These are phyloP conservation scores for Aureobasidium sp. DNA, from an alignment of 2,329 filamentous ascomycete species.

Conservation along the genomic window DNA sequence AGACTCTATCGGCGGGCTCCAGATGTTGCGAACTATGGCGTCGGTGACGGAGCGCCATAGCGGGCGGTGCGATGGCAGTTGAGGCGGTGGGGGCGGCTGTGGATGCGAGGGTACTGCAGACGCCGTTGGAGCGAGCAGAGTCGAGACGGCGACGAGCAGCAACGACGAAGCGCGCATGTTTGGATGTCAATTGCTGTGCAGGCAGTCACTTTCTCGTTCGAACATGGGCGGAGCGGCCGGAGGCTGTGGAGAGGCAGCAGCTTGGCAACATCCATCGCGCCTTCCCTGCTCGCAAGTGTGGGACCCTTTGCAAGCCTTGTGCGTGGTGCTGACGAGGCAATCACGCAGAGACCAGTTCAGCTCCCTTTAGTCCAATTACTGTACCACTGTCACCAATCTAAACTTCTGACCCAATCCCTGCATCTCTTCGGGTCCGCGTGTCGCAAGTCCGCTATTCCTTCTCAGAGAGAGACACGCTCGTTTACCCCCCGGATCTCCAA, in stretches of 20 bases:
- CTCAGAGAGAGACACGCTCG: slow-evolving; percentile 4
- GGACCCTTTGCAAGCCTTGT: slow-evolving; percentile 8
- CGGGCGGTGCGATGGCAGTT: slow-evolving; percentile 8
- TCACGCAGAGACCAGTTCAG: background rate
- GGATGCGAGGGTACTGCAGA: slow-evolving; percentile 15
- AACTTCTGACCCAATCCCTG: background rate
- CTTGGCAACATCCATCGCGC: slow-evolving; percentile 5
- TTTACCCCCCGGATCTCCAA: slow-evolving; percentile 12
- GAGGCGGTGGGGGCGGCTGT: slow-evolving; percentile 6
- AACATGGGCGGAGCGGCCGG: background rate
- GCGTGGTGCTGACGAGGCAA: slow-evolving; percentile 7
- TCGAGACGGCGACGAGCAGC: background rate
- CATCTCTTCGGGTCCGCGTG: background rate
- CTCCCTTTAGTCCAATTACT: background rate
- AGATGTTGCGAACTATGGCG: slow-evolving; percentile 18
- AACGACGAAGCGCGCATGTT: slow-evolving; percentile 13
- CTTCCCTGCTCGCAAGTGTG: background rate
- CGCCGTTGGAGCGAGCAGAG: background rate
- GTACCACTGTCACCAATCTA: background rate
- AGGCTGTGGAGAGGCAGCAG: slow-evolving; percentile 2
- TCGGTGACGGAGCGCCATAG: slow-evolving; percentile 18
- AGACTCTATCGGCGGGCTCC: background rate
- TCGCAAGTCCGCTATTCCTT: background rate
- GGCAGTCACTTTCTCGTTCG: background rate
- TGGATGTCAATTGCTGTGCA: background rate